Evolutionary conservation across 768 basidiomycete species (phyloP), one percentile per base, ranked within the genome.

Genomic region (Serendipita sp.): DNA sequence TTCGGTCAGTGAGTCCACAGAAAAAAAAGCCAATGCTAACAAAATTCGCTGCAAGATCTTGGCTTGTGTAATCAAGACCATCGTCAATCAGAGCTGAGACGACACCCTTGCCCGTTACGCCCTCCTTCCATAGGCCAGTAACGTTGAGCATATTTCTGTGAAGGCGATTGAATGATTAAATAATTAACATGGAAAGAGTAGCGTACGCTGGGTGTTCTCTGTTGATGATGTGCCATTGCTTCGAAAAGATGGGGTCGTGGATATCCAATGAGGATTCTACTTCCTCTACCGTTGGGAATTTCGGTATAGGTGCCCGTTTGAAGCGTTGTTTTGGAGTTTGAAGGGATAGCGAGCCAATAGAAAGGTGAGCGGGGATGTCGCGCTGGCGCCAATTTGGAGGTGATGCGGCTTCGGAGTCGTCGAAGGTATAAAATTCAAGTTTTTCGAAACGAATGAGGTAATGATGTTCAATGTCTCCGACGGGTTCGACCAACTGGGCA

Each of bases 171-270:
- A 48, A n/a, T n/a, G 5, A 9, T 0, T 0, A 28, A 20, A 0
- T 7, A 5, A 9, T 24, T 9, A 9, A 28, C 4, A 9, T 22
- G n/a, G 0, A 26, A 33, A 22, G 17, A 13, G 11, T 11, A 67
- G 73, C 74, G 61, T 74, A 71, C 68, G 87, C 81, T 3, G 85
- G 87, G 66, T 77, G 82, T 34, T 89, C 80, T 64, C 88, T 83
- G 74, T 99, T 98, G 64, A 96, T 81, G 24, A 97, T 77, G 75
- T 97, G 95, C 96, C 96, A 98, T 76, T 98, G 95, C 63, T 81
- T 72, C 16, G 77, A 70, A 70, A 96, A 92, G 64, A 86, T 76
- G 0, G 95, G 95, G 70, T 98, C 95, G 26, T 75, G 68, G 64
- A 99, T 84, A 20, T 77, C 80, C 42, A 95, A 77, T 11, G 78